Conservation (phyloP, 495 filamentous ascomycete species). For the Friedmanniomyces simplex region DNA sequence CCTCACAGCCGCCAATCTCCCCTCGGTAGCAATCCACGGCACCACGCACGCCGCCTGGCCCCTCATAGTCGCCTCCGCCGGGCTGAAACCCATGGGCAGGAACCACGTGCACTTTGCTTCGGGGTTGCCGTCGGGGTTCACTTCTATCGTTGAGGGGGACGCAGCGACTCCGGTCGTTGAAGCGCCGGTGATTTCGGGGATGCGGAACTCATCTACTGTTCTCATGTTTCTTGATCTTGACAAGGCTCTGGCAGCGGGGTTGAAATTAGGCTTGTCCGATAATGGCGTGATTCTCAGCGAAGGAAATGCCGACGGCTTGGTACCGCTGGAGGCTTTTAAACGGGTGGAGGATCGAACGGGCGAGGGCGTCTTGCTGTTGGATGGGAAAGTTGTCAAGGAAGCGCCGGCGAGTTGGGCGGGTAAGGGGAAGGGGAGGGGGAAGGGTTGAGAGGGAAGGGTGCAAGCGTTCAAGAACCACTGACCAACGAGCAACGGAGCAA, state of each 20-base stretch:
- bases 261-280: constrained; percentile 75
- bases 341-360: constrained; percentile 29
- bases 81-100: constrained; percentile 66
- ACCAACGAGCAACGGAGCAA: too few relatives aligned
- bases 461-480: too few relatives aligned
- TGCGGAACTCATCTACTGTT: constrained; percentile 68
- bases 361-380: constrained; percentile 25
- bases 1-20: constrained; percentile 48
- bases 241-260: constrained; percentile 50
- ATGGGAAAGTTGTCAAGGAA: constrained; percentile 25
- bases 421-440: constrained; percentile 8
- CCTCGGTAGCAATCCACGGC: constrained; percentile 67
- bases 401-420: constrained; percentile 9
- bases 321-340: constrained; percentile 28
- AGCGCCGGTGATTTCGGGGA: constrained; percentile 62
- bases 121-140: constrained; percentile 45
- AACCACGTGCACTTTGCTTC: constrained; percentile 82
- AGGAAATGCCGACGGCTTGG: constrained; percentile 29
- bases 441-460: background rate
- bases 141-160: constrained; percentile 20
- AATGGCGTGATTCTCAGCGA: constrained; percentile 53
- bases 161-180: constrained; percentile 13
- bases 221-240: constrained; percentile 70
- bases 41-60: constrained; percentile 72
- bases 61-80: constrained; percentile 58